phyloP scores from a whole-genome alignment of 2,329 filamentous ascomycete species.

The Xylariaceae sp. region DNA sequence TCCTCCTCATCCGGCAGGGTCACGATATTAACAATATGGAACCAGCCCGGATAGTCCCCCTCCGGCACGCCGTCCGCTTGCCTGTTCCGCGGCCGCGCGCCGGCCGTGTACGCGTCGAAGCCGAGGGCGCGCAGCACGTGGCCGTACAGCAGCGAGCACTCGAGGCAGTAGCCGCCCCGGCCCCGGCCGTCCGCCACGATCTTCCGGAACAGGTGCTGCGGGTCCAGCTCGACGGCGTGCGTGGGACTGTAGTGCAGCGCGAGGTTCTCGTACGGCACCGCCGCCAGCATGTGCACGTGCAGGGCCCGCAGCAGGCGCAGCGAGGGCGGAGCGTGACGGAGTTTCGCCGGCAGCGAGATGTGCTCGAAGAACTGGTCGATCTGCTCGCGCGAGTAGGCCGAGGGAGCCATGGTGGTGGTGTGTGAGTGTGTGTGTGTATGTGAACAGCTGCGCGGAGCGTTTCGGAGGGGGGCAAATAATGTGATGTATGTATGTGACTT shows the following conservation, averaged over 20 bases:
- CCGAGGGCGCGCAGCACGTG: conserved; percentile 44
- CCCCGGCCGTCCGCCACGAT: conserved; percentile 34
- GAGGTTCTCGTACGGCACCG: conserved; percentile 50
- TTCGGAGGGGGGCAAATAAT: no score
- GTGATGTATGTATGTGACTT: no score
- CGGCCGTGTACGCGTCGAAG: conserved; percentile 46
- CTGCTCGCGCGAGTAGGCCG: no score
- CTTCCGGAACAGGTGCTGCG: conserved; percentile 41
- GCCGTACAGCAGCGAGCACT: conserved; percentile 47
- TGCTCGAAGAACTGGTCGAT: no score
- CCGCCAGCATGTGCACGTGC: conserved; percentile 20
- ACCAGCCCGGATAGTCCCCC: conserved; percentile 33
- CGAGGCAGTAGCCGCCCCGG: conserved; percentile 55
- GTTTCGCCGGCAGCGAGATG: no score
- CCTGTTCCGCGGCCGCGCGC: no score
- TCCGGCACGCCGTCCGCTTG: conserved; percentile 30
- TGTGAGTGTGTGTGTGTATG: no score
- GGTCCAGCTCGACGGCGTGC: conserved; percentile 34
- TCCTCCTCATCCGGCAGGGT: conserved; percentile 32
- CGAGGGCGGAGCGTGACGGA: no score
- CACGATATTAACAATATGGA: conserved; percentile 52
- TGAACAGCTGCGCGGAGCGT: no score
- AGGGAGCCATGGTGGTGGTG: no score
- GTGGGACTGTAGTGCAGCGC: conserved; percentile 41
- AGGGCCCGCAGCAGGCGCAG: conserved; percentile 10